Base-by-base conservation (phyloP, 1,284 basidiomycete genomes). In the Ustilago xerochloae region DNA sequence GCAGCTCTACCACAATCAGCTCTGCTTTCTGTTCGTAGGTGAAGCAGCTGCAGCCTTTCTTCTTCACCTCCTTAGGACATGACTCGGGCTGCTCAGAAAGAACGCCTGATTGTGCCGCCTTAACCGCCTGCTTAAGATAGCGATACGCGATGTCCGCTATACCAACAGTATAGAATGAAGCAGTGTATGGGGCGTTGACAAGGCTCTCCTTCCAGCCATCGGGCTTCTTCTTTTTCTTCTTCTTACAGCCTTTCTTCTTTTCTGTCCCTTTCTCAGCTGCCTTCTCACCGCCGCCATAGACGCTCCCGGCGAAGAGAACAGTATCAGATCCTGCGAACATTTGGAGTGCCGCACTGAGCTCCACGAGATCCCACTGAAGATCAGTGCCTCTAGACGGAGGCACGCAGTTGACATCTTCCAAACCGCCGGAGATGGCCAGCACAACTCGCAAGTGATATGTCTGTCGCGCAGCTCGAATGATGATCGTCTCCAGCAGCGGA, bases 401-500 rank as follows among this genome's bases (percentile, higher is more conserved):
- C 6, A 2, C 18, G 8, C 20, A 18, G 6, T 12, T 32, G 20
- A 51, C 8, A 4, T n/a, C 26, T n/a, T 13, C 35, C 15, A 6
- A 24, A 20, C 6, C n/a, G 39, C 4, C 22, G 12, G 39, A 51
- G 16, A 35, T 15, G 18, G n/a, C n/a, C n/a, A 46, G 20, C 0
- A 53, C 33, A 12, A 49, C 28, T n/a, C 39, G 38, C 39, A 62
- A 15, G 5, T 47, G 29, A 9, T 52, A 35, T 9, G 49, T 15
- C 30, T 62, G 57, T 0, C 46, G 28, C 3, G 32, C 38, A 26
- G 50, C 45, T 8, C 68, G 50, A 10, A 71, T 32, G 2, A 71
- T 16, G 6, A 71, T 45, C 0, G 68, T 71, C 46, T 61, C 28
- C 20, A 65, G 33, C 30, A 65, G 20, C n/a, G 68, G 68, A 22